phyloP scores from a whole-genome alignment of 2,329 filamentous ascomycete genomes.

The Alternaria ventricosa region DNA sequence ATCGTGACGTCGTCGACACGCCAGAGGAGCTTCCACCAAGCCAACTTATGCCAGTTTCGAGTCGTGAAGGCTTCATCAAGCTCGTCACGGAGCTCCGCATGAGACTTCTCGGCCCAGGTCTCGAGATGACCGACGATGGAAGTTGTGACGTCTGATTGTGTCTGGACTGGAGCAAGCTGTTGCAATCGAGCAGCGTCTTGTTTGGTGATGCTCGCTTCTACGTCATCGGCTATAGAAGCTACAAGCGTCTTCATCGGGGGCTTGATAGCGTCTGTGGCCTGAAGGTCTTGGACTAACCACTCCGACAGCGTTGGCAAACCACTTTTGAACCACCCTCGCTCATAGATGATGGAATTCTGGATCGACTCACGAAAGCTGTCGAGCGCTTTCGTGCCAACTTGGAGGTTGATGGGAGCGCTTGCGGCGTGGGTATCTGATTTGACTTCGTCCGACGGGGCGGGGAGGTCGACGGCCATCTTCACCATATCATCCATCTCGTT shows the following conservation, averaged over 20 bases:
- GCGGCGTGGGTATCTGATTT: conserved; percentile 18
- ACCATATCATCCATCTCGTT: conserved; percentile 54
- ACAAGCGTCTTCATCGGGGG: conserved; percentile 71
- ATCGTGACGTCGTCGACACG: conserved; percentile 89
- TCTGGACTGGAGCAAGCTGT: conserved; percentile 40
- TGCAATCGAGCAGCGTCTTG: conserved; percentile 55
- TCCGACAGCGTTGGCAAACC: conserved; percentile 68
- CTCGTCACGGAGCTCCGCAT: conserved; percentile 81
- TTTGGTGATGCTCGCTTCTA: conserved; percentile 58
- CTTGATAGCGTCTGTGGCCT: conserved; percentile 61
- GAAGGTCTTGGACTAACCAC: conserved; percentile 63
- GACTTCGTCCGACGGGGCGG: conserved; percentile 50
- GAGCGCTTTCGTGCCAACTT: conserved; percentile 68
- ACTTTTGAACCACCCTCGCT: conserved; percentile 75
- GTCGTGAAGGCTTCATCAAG: conserved; percentile 79
- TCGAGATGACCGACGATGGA: conserved; percentile 67
- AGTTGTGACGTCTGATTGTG: conserved; percentile 53
- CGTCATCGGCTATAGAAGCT: conserved; percentile 67
- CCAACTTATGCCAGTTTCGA: conserved; percentile 77
- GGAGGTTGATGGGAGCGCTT: conserved; percentile 64
- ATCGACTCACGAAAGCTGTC: conserved; percentile 72
- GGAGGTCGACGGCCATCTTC: conserved; percentile 65
- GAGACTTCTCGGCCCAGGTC: conserved; percentile 78
- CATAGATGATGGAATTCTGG: conserved; percentile 72
- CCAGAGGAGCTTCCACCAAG: conserved; percentile 97